These are phyloP conservation scores for Bruguiera gymnorhiza DNA, from an alignment of 345 rosid species.

Conservation along the genomic window DNA sequence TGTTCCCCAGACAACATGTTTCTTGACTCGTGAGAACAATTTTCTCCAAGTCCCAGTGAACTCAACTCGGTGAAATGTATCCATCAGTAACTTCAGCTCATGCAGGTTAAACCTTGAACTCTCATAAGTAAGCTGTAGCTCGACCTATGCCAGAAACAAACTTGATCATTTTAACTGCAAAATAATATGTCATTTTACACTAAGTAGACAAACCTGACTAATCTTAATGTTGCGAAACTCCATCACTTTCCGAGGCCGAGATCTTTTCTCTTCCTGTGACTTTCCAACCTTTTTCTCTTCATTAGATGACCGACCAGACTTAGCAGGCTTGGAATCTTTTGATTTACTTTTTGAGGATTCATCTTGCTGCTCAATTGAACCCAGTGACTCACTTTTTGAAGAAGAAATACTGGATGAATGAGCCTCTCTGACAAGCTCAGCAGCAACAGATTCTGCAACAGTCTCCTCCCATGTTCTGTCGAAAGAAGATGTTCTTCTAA, in stretches of 20 bases:
- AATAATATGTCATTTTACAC: neutral
- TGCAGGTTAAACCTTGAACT: slow-evolving; percentile 94
- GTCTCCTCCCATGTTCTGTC: slow-evolving; percentile 87
- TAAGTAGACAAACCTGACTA: slow-evolving; percentile 65
- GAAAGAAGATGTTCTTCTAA: slow-evolving; percentile 86
- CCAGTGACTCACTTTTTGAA: slow-evolving; percentile 38
- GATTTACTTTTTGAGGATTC: slow-evolving; percentile 58
- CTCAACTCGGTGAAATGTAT: slow-evolving; percentile 81
- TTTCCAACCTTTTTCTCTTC: slow-evolving; percentile 91
- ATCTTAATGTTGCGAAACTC: slow-evolving; percentile 92
- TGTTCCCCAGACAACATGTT: slow-evolving; percentile 98
- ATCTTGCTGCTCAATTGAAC: slow-evolving; percentile 59
- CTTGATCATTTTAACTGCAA: slow-evolving; percentile 3
- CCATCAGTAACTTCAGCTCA: slow-evolving; percentile 95
- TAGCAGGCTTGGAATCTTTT: slow-evolving; percentile 61
- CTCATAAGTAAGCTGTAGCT: slow-evolving; percentile 82
- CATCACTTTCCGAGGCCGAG: slow-evolving; percentile 84
- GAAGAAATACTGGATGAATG: slow-evolving; percentile 56
- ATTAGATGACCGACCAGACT: slow-evolving; percentile 75
- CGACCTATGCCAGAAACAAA: slow-evolving; percentile 51
- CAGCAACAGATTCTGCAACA: slow-evolving; percentile 83
- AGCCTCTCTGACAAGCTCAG: slow-evolving; percentile 74
- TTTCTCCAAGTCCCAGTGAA: slow-evolving; percentile 97
- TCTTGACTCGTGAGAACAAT: slow-evolving; percentile 95
- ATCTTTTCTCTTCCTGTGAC: slow-evolving; percentile 75